Evolutionary conservation across 495 filamentous ascomycete species (phyloP), one percentile per base, ranked within the genome.

Genomic region (Talaromyces proteolyticus): DNA sequence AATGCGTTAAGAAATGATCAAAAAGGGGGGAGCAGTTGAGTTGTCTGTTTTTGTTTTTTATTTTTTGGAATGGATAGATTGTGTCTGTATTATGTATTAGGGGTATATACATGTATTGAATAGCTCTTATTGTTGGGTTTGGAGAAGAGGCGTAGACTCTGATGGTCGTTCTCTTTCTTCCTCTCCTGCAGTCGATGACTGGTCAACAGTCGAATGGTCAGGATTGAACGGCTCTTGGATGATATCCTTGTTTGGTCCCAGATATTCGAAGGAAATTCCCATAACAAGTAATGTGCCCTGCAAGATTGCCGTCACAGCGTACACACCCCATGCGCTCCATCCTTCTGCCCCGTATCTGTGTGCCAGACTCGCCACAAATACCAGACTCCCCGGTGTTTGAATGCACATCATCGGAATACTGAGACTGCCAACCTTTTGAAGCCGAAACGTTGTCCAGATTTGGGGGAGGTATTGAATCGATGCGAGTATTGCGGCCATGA

Each of bases 321-420:
- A 89, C 23, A 95, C 82, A 6, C 86, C 86, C 93, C 93, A 98
- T 1, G 88, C 87, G 67, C 94, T 97, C 93, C 93, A 98, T 11
- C 89, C 92, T 18, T 79, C 81, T 64, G 68, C 69, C 5, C 93
- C 93, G 34, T 95, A 75, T 41, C 93, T 79, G 10, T 79, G 84
- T 16, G 85, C 87, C 25, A 98, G 65, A 67, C 91, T 97, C 16
- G 73, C 83, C 2, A 91, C 89, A 75, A 91, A 97, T 18, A 97
- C 69, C 57, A 94, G 84, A 53, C 86, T 86, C 6, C 93, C 93
- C 0, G 93, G 93, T 0, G 91, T 96, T 65, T 98, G 93, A 39
- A 97, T 95, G 62, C 86, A 86, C 93, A 98, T 98, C 89, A 96
- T 97, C 1, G 91, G 87, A 50, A 98, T 91, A 59, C 89, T 95